These are phyloP conservation scores for Chaetomidium leptoderma DNA, from an alignment of 495 filamentous ascomycete species.

Conservation along the genomic window DNA sequence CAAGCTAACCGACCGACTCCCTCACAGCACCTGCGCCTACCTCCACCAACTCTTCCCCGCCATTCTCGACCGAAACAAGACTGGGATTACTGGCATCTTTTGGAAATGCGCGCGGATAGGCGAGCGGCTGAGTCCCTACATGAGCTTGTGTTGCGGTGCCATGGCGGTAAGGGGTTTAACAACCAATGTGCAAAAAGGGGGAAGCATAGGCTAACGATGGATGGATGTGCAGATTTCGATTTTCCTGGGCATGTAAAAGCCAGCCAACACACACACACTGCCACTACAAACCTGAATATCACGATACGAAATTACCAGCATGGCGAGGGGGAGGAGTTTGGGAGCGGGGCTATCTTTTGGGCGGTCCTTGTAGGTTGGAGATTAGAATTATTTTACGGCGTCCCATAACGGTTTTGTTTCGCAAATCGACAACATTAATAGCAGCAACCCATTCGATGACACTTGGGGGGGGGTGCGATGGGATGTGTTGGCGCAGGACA, in stretches of 20 bases:
- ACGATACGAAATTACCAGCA: neutral
- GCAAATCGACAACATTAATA: too few relatives aligned
- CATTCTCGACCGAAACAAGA: constrained; percentile 89
- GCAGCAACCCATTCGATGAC: too few relatives aligned
- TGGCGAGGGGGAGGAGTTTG: neutral
- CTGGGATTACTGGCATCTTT: constrained; percentile 85
- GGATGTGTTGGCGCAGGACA: too few relatives aligned
- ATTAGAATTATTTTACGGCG: too few relatives aligned
- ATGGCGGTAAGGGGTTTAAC: constrained; percentile 80
- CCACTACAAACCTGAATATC: neutral
- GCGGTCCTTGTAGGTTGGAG: too few relatives aligned
- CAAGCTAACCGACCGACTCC: neutral
- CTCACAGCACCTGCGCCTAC: constrained; percentile 69
- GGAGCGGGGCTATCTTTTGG: too few relatives aligned
- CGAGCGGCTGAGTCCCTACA: constrained; percentile 90
- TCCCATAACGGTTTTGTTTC: too few relatives aligned
- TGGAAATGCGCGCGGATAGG: constrained; percentile 96
- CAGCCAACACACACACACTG: neutral
- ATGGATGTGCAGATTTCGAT: constrained; percentile 11
- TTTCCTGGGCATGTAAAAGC: constrained; percentile 13
- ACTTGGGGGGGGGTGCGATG: too few relatives aligned
- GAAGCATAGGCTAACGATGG: neutral
- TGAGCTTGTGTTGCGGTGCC: constrained; percentile 86
- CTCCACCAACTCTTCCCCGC: constrained; percentile 84
- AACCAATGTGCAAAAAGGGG: neutral